Conservation (phyloP, 176 grass and related monocot genomes). For the Musa beccarii region DNA sequence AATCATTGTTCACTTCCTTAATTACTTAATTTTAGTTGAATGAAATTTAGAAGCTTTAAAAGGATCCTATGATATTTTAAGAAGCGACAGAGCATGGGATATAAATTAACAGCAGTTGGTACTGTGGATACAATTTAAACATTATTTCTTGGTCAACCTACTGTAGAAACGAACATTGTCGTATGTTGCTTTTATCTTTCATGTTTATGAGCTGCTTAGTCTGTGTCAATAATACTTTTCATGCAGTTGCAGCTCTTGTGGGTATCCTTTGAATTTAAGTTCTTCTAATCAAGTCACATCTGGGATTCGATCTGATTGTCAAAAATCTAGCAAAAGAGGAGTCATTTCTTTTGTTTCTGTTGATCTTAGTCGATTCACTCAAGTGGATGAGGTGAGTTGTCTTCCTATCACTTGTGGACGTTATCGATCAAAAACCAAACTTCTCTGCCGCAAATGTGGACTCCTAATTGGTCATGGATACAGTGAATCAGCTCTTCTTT, state of each 20-base stretch:
- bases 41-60: too few species aligned
- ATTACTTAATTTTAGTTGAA: too few species aligned
- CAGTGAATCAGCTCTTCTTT: conserved; percentile 50
- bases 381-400: conserved; percentile 46
- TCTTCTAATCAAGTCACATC: conserved; percentile 55
- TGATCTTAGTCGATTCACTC: conserved; percentile 61
- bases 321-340: conserved; percentile 54
- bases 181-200: too few species aligned
- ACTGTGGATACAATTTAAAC: too few species aligned
- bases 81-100: too few species aligned
- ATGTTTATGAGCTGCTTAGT: too few species aligned
- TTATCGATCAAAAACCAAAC: conserved; percentile 51
- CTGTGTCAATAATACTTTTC: neutral
- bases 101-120: too few species aligned
- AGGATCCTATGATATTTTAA: too few species aligned
- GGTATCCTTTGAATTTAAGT: conserved; percentile 49
- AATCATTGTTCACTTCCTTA: too few species aligned
- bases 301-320: conserved; percentile 33
- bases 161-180: too few species aligned
- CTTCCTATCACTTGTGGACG: conserved; percentile 36
- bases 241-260: conserved; percentile 52
- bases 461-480: conserved; percentile 38
- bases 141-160: too few species aligned
- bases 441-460: conserved; percentile 62
- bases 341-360: conserved; percentile 43